Conservation (phyloP, 228 moss, liverwort and hornwort species). For the Sphagnum fallax region DNA sequence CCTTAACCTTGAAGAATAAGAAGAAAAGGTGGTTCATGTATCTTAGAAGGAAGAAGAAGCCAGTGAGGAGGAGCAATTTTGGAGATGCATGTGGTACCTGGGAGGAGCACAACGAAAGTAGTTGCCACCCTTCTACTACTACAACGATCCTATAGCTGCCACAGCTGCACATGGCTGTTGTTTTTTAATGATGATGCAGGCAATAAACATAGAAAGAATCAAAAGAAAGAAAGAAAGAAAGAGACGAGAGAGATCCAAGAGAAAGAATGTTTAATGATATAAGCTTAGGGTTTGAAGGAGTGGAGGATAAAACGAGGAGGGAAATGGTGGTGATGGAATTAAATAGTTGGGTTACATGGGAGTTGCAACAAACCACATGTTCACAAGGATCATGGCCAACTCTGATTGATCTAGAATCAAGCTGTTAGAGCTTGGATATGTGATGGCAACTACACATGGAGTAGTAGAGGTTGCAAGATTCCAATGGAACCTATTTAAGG, state of each 20-base stretch:
- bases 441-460: constrained; percentile 52
- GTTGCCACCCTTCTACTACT: no score
- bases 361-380: constrained; percentile 49
- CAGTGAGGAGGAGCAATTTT: no score
- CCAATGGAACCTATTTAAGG: constrained; percentile 61
- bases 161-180: no score
- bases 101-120: no score
- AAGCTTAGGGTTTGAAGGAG: constrained; percentile 49
- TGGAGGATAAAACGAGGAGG: constrained; percentile 45
- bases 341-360: constrained; percentile 76
- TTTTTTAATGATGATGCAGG: no score
- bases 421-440: constrained; percentile 48
- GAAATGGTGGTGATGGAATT: constrained; percentile 71
- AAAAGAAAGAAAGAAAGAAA: no score
- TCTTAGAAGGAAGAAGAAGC: no score
- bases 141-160: no score
- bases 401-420: constrained; percentile 53
- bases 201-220: no score
- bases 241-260: not conserved
- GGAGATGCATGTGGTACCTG: no score
- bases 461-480: constrained; percentile 58
- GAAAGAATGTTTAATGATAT: constrained; percentile 67
- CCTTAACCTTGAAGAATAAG: no score
- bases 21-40: no score
- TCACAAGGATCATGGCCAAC: constrained; percentile 57